These are phyloP conservation scores for Aegilops speltoides DNA, from an alignment of 176 grass and related monocot species.

Conservation along the genomic window DNA sequence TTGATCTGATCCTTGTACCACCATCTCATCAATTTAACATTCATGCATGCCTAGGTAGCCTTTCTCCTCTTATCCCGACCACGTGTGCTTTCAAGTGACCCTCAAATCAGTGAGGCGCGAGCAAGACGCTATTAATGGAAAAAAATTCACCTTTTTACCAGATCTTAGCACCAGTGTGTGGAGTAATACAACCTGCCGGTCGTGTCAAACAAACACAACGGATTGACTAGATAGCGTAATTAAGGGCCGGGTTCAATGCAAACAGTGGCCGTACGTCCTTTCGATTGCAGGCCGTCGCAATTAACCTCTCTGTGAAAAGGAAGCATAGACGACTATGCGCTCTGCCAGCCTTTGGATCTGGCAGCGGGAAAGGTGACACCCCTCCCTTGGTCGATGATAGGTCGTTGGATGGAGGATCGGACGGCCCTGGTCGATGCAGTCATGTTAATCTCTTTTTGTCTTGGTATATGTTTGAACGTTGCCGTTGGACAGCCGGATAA, in stretches of 20 bases:
- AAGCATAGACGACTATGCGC: background rate
- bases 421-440: background rate
- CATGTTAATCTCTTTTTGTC: background rate
- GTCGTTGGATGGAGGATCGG: background rate
- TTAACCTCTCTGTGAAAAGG: background rate
- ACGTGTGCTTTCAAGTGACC: background rate
- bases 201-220: background rate
- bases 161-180: too few species aligned
- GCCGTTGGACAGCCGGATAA: background rate
- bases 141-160: background rate
- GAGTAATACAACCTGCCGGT: background rate
- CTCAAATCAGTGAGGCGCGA: too few species aligned
- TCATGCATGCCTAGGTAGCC: background rate
- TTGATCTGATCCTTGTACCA: too few species aligned
- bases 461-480: background rate
- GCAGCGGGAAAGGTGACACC: background rate
- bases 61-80: background rate
- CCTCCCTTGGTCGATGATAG: background rate
- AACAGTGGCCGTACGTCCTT: slow-evolving; percentile 4
- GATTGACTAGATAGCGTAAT: background rate
- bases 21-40: too few species aligned
- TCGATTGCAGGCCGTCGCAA: background rate
- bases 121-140: too few species aligned
- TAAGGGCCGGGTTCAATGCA: slow-evolving; percentile 3
- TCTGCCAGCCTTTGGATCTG: background rate